Conservation (phyloP, 768 basidiomycete species). For the Hygrophorus russula region DNA sequence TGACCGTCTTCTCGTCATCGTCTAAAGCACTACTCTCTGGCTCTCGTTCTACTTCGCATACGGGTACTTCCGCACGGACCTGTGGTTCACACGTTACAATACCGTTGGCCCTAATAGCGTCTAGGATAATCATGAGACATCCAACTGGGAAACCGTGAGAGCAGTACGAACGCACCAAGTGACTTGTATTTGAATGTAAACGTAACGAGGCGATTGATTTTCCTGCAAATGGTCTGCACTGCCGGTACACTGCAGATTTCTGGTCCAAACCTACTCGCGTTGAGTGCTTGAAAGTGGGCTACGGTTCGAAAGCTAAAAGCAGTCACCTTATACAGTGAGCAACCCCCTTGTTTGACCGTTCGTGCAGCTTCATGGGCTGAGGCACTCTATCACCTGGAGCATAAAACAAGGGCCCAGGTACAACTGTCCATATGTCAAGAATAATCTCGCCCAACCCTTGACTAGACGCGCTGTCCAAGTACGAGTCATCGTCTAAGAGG, state of each 20-base stretch:
- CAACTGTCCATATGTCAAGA: constrained; percentile 5
- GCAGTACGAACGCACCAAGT: constrained; percentile 8
- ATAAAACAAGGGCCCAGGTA: constrained; percentile 3
- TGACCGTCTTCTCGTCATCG: background rate
- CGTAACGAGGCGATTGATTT: constrained; percentile 3
- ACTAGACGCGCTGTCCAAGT: background rate
- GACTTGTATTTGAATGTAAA: constrained; percentile 12
- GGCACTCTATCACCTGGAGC: background rate
- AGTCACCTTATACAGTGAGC: constrained; percentile 16
- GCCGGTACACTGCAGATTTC: background rate
- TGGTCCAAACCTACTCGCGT: background rate
- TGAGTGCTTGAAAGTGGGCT: background rate
- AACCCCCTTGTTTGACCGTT: constrained; percentile 15
- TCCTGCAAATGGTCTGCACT: background rate
- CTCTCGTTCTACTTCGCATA: too few relatives aligned
- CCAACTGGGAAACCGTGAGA: background rate
- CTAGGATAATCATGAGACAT: background rate
- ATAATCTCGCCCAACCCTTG: constrained; percentile 6
- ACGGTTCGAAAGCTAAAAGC: background rate
- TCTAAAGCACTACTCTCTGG: background rate
- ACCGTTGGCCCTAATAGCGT: constrained; percentile 1
- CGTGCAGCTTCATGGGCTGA: constrained; percentile 11
- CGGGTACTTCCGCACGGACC: background rate
- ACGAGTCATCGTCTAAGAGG: constrained; percentile 7
- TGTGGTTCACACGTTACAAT: background rate